Evolutionary conservation across 805 yeast genomes (phyloP), one percentile per base, ranked within the genome.

Genomic region (Priceomyces haplophilus): DNA sequence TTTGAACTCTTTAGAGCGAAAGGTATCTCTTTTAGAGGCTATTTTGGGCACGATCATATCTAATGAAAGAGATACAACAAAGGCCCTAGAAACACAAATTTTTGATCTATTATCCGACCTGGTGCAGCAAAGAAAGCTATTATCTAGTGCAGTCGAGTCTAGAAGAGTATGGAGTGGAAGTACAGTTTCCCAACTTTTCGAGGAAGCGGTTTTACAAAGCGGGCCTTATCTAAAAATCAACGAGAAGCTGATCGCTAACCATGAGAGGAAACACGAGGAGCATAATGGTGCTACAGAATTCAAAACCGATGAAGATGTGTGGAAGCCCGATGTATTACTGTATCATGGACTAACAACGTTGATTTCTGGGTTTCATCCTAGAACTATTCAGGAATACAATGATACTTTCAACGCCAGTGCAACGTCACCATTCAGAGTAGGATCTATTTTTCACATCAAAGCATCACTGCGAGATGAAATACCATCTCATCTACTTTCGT

Each of bases 341-440:
- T 55, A 48, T 25, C 54, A 56, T 36, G 59, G 56, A 1, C 37
- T 52, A 24, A 49, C 59, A 7, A 47, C 52, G 5, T 41, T 52
- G 8, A 49, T 55, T 16, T 54, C 57, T 4, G 58, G 59, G 12
- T 56, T 56, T 35, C 45, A 56, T 15, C 44, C 48, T 4, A 41
- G 42, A 19, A 37, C 56, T 15, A 50, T 56, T 10, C 49, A 48
- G 25, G 47, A 52, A 20, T 55, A 52, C 37, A 53, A 49, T 35
- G 43, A 27, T 23, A 47, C 42, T 7, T 17, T 51, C 6, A 19
- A 17, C 1, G 16, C 40, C n/a, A 38, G 27, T 23, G 41, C 42
- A 21, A 44, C 43, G 27, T 49, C 48, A 19, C 59, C 61, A n/a
- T 56, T 55, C 34, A 38, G 58, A n/a, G 59, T 56, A n/a, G 57